Percentiles rank a stretch among this genome's conserved stretches.
These are phyloP conservation scores for Cornus suecica DNA, from an alignment of 148 eudicot genomes.

Conservation along the genomic window DNA sequence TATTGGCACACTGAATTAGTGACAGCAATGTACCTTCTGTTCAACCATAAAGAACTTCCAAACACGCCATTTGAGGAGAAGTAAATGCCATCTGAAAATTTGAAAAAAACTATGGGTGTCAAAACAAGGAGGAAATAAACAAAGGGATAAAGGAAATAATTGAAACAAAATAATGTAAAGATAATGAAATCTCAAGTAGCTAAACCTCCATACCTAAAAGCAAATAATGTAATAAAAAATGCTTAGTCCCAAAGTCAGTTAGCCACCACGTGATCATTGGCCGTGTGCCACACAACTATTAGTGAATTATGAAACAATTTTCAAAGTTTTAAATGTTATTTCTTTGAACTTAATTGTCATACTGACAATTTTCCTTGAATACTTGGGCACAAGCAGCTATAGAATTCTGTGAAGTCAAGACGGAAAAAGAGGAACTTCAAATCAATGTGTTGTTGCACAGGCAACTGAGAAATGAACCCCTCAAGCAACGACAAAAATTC, in stretches of 20 bases:
- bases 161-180: conserved; percentile 1
- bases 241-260: conserved; percentile 17
- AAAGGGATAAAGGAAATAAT: not conserved
- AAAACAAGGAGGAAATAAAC: not conserved
- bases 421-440: conserved; percentile 92
- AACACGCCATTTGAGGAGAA: conserved; percentile 12
- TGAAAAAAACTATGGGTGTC: conserved; percentile 5
- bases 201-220: conserved; percentile 17
- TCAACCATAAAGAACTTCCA: conserved; percentile 19
- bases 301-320: not conserved
- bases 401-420: conserved; percentile 91
- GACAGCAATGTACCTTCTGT: conserved; percentile 26
- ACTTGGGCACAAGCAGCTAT: conserved; percentile 50
- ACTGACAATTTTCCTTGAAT: conserved; percentile 6
- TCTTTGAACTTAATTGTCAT: no score
- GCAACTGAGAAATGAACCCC: conserved; percentile 81
- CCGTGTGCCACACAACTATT: not conserved
- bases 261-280: conserved; percentile 2
- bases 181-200: not conserved
- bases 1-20: conserved; percentile 17
- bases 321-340: not conserved
- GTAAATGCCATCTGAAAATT: conserved; percentile 22
- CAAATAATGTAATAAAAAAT: conserved; percentile 6
- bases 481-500: conserved; percentile 73
- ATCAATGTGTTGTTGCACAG: conserved; percentile 90